Base-by-base conservation (phyloP, 768 basidiomycete species). In the Serpula lacrymans region DNA sequence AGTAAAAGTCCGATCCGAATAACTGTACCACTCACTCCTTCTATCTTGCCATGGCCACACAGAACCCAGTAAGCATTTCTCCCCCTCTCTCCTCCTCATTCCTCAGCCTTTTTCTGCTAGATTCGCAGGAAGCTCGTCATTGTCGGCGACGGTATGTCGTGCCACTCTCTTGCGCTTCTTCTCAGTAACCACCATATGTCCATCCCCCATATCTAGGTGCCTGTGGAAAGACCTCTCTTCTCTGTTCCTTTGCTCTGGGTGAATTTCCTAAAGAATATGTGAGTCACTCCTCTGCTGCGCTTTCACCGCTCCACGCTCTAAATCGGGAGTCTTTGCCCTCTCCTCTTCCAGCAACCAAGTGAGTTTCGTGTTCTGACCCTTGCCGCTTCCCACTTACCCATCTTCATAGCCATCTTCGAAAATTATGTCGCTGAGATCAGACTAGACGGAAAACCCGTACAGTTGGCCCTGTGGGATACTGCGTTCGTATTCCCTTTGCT, bases 361-460 rank as follows among this genome's bases (percentile, higher is more conserved):
- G 25, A 48, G 64, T 64, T 18, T 37, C 13, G 25, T 39, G n/a
- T 34, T 32, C 37, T 32, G 24, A 37, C 29, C 37, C 18, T 23
- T 42, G 23, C 34, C 33, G 30, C 17, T 29, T 41, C 39, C 29
- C 28, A 24, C 23, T 34, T 18, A 25, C 22, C 23, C n/a, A n/a
- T 27, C 25, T 48, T 41, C 46, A 27, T 62, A 94, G 93, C 93
- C 50, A 87, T 97, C 37, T 97, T 97, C 57, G 94, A 97, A 65
- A 99, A 98, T 59, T 97, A 95, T 67, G 95, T 98, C 49, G 95
- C 96, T 34, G 96, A 99, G 72, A 97, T 99, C 56, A 75, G 91
- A 52, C 72, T 99, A 39, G 96, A 99, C 64, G 93, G 93, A 50
- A 98, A 98, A 65, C 90, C 94, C 26, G 91, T 99, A 13, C 94